These are phyloP conservation scores for Saccharum officinarum DNA, from an alignment of 176 grass and related monocot species.

Conservation along the genomic window DNA sequence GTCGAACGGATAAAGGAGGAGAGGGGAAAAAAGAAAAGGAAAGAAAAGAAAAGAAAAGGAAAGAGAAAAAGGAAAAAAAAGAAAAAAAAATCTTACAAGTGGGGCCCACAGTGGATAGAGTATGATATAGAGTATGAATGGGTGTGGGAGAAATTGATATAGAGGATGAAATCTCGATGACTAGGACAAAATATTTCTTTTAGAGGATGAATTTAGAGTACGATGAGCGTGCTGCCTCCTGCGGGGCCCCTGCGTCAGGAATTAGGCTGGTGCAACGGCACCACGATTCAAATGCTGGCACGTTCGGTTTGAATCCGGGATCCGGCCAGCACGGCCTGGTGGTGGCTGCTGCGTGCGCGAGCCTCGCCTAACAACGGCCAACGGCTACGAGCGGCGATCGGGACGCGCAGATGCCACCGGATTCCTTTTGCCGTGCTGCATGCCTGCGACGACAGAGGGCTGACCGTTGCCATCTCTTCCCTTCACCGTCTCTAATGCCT, in stretches of 20 bases:
- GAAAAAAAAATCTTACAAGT: no score
- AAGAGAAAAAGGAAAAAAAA: no score
- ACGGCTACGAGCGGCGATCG: background rate
- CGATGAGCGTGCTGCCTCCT: background rate
- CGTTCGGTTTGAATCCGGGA: background rate
- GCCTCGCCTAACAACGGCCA: background rate
- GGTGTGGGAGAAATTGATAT: no score
- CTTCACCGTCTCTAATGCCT: background rate
- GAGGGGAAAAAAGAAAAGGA: no score
- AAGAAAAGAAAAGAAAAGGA: no score
- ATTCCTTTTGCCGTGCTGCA: background rate
- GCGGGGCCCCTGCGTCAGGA: no score
- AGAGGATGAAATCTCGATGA: no score
- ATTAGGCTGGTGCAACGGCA: background rate
- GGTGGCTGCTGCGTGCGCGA: background rate
- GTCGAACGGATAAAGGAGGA: no score
- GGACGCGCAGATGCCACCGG: background rate
- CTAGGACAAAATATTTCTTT: no score
- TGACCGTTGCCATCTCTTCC: background rate
- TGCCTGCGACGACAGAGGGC: background rate
- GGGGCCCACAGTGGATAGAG: no score
- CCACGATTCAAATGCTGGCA: background rate
- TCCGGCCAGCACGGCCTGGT: background rate
- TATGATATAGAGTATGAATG: no score
- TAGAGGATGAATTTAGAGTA: no score